Base-by-base conservation (phyloP, 768 basidiomycete genomes). In the Suillus occidentalis region DNA sequence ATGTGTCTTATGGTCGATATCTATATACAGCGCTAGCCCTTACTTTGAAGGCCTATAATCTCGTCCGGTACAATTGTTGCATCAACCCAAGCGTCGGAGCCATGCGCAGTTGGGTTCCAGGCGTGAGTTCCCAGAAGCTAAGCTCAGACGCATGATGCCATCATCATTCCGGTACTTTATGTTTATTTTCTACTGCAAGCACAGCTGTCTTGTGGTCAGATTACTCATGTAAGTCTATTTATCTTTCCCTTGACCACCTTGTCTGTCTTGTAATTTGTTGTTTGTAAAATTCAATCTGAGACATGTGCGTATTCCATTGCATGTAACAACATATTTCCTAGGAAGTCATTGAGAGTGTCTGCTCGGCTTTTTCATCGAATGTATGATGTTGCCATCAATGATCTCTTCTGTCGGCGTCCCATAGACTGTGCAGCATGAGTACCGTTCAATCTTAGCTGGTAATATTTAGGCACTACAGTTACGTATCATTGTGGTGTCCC, bases 81-180 rank as follows among this genome's bases (percentile, higher is more conserved):
- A 10, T 52, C 9, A 31, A 18, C 28, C 28, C 9, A 16, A 31
- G 50, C 18, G 9, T 10, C 28, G 25, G 16, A 84, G 65, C 85
- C 85, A 8, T 87, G 89, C 70, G 77, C 78, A 40, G 83, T 85
- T 1, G 66, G 71, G 7, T 89, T 89, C 66, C 81, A 83, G 66
- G 84, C 86, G 1, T 69, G 84, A 31, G 67, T 76, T 18, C 8
- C 8, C 50, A 2, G 53, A 49, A 16, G 66, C 65, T 42, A 62
- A 55, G 42, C 37, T 73, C 52, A 56, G 25, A 60, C 20, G 2
- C 20, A 65, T 70, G 53, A 59, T 65, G 62, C 10, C 1, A 55
- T 12, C 6, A 34, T 18, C 18, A 31, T 55, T 55, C 28, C 9
- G 28, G 2, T 5, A 31, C 20, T 22, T 22, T 22, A 18, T 28